Evolutionary conservation across 371 early-diverging fungal species (phyloP).

Genomic region (Coemansia sp.): DNA sequence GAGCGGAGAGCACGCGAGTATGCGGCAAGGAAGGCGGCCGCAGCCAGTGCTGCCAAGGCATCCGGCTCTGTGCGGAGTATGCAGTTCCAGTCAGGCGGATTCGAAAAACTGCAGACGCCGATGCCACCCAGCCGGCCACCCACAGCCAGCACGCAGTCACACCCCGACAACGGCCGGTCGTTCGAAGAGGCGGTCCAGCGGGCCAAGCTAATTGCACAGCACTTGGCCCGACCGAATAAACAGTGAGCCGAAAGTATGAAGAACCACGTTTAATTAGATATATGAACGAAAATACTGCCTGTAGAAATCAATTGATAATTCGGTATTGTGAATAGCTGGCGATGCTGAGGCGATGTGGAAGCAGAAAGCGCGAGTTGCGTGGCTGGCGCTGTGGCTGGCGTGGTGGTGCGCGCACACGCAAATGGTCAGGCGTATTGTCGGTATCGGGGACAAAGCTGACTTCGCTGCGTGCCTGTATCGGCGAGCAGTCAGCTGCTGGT

Average conservation of each 20-base stretch:
- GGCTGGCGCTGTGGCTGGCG: neutral
- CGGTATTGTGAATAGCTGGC: conserved; percentile 12
- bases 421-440: conserved; percentile 1
- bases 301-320: neutral
- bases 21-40: conserved; percentile 24
- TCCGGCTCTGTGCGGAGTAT: conserved; percentile 14
- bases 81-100: conserved; percentile 30
- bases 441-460: conserved; percentile 33
- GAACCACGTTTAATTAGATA: neutral
- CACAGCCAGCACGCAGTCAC: neutral
- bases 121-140: neutral
- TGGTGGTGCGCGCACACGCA: neutral
- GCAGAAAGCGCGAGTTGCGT: conserved; percentile 24
- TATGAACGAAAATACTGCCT: neutral
- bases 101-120: conserved; percentile 1
- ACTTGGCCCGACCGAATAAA: conserved; percentile 11
- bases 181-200: conserved; percentile 40
- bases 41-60: conserved; percentile 7
- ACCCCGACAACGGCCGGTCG: conserved; percentile 7
- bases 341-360: conserved; percentile 21
- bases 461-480: conserved; percentile 9
- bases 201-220: conserved; percentile 43
- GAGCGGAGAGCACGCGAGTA: conserved; percentile 37
- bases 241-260: no score
- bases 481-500: conserved; percentile 1